A percentile compares a stretch with the other conserved stretches of the same genome.
Evolutionary conservation across 2,329 filamentous ascomycete genomes (phyloP).

Genomic region (Colletotrichum lindemuthianum): DNA sequence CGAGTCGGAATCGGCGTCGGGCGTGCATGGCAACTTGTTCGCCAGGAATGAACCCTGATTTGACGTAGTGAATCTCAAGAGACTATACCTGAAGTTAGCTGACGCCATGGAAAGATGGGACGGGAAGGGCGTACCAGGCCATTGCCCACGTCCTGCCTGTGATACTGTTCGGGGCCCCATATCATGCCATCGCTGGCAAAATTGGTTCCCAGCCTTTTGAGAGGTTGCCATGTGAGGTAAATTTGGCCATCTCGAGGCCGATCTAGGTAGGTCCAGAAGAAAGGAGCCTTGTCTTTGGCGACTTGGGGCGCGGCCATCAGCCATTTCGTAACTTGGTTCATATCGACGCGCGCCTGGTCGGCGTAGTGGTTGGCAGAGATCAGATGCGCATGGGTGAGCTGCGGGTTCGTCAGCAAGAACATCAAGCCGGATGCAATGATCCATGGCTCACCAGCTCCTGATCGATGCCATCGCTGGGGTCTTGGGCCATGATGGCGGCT

Average conservation of each 20-base stretch:
- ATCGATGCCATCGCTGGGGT: slow-evolving; percentile 37
- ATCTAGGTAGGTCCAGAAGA: slow-evolving; percentile 94
- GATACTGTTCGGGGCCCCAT: slow-evolving; percentile 84
- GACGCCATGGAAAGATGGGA: slow-evolving; percentile 1
- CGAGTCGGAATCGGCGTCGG: slow-evolving; percentile 86
- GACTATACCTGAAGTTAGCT: slow-evolving; percentile 61
- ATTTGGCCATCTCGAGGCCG: slow-evolving; percentile 83
- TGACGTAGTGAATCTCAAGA: slow-evolving; percentile 88
- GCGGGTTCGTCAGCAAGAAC: slow-evolving; percentile 23
- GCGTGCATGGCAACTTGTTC: slow-evolving; percentile 81
- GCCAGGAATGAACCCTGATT: slow-evolving; percentile 80
- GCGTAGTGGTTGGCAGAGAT: slow-evolving; percentile 87
- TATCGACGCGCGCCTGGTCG: slow-evolving; percentile 73
- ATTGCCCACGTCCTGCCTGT: slow-evolving; percentile 76
- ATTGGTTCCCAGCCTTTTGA: slow-evolving; percentile 73
- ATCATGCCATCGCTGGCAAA: slow-evolving; percentile 94
- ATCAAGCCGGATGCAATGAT: slow-evolving; percentile 41
- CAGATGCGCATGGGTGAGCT: slow-evolving; percentile 91
- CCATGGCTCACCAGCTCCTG: slow-evolving; percentile 32
- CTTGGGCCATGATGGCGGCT: slow-evolving; percentile 34
- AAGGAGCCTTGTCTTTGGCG: slow-evolving; percentile 83
- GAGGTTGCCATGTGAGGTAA: slow-evolving; percentile 88
- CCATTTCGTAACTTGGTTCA: slow-evolving; percentile 84
- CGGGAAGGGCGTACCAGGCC: slow-evolving; percentile 58
- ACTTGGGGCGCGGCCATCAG: slow-evolving; percentile 86